Conservation (phyloP, 306 rosid species). For the Vigna nakashimae region DNA sequence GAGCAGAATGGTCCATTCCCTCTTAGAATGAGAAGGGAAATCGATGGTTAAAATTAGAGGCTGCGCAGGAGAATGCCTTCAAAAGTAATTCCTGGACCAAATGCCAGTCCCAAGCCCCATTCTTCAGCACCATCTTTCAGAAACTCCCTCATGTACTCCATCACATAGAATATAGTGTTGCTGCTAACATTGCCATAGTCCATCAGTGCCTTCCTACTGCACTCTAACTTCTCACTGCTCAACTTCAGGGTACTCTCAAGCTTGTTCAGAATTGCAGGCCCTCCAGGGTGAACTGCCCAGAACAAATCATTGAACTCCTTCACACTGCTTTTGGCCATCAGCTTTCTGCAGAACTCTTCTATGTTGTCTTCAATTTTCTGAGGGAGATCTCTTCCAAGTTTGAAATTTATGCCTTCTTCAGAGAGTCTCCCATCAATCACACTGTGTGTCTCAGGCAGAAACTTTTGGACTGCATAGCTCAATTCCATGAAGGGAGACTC, state of each 20-base stretch:
- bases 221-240: conserved; percentile 68
- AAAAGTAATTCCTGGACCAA: conserved; percentile 96
- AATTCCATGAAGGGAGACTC: conserved; percentile 92
- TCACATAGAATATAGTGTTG: conserved; percentile 87
- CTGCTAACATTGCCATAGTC: conserved; percentile 95
- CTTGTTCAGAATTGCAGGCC: conserved; percentile 88
- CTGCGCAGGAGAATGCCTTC: conserved; percentile 95
- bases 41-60: conserved; percentile 48
- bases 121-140: conserved; percentile 68
- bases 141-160: conserved; percentile 85
- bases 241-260: conserved; percentile 64
- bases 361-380: conserved; percentile 89
- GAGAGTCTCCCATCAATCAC: conserved; percentile 84
- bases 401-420: conserved; percentile 90
- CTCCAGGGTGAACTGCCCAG: conserved; percentile 98
- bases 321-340: conserved; percentile 52
- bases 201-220: conserved; percentile 84
- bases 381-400: conserved; percentile 95
- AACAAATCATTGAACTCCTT: conserved; percentile 76
- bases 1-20: neutral
- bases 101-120: conserved; percentile 95
- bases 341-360: conserved; percentile 78
- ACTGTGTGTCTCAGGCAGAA: conserved; percentile 73
- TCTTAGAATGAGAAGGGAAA: neutral
- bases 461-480: conserved; percentile 76